Evolutionary conservation across 1,284 basidiomycete genomes (phyloP).

Genomic region (Uromyces viciae-fabae): DNA sequence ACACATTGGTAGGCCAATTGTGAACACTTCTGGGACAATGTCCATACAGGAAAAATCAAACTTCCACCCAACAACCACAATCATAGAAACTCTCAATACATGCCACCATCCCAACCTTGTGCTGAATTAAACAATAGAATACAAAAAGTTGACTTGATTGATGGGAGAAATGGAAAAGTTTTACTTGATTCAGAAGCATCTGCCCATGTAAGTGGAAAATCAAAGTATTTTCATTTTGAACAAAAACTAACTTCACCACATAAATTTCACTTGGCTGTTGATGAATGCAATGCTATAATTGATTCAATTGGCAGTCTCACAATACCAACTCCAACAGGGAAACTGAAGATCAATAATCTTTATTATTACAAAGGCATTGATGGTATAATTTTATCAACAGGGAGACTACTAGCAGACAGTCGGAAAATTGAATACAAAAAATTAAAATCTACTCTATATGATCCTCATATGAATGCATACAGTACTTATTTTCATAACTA

Average conservation of each 20-base stretch:
- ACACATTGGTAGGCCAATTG: not conserved
- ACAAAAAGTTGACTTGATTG: not conserved
- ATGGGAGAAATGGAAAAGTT: not conserved
- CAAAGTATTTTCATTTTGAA: not conserved
- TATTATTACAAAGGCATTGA: not conserved
- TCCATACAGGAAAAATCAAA: not conserved
- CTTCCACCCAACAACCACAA: not conserved
- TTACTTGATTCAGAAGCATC: not conserved
- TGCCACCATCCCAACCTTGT: not conserved
- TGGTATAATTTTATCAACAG: not conserved
- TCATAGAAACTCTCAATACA: not conserved
- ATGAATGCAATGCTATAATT: not conserved
- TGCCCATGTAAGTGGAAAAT: not conserved
- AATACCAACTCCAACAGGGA: not conserved
- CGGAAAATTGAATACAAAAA: not conserved
- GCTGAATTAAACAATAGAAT: not conserved
- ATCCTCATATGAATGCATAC: not conserved
- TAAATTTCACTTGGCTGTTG: not conserved
- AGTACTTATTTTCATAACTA: not conserved
- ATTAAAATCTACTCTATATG: not conserved
- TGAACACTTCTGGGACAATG: not conserved
- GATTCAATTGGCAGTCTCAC: not conserved
- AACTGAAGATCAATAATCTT: not conserved
- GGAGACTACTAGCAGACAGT: not conserved
- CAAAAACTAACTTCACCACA: not conserved